Evolutionary conservation across 2,329 filamentous ascomycete species (phyloP), one percentile per base, ranked within the genome.

Genomic region (Penicillium griseofulvum): DNA sequence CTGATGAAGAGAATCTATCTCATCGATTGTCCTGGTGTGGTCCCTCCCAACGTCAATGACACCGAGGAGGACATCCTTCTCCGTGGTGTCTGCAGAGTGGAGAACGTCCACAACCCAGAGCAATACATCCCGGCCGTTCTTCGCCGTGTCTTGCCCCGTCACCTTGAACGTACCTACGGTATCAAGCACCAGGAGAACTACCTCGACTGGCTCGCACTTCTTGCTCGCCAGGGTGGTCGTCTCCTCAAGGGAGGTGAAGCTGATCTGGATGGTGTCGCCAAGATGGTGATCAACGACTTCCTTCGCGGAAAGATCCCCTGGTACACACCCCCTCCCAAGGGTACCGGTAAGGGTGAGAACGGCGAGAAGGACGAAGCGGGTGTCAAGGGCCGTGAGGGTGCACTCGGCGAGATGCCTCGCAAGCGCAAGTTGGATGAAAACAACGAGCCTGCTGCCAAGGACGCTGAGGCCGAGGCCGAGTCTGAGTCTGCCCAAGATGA

Each of bases 241-340:
- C 77, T 99, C 19, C 78, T 97, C 16, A 91, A 91, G 71, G 93
- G 90, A 55, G 94, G 93, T n/a, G 94, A 97, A 72, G 89, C 93
- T 4, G 94, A 99, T 72, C 78, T 97, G 52, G 93, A 97, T 66
- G 91, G 92, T 66, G 91, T 96, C 45, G 94, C 94, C 1, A 96
- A 96, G 75, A 96, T 96, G 86, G 89, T 99, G 0, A 78, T 99
- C 56, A 97, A 96, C 67, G 94, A 99, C 70, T 99, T 97, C 71
- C 84, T 97, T 68, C 81, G 94, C 60, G 94, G 94, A 54, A 97
- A 93, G 76, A 90, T 97, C 26, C 94, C 94, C 1, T 99, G 95
- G 94, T 99, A 91, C 69, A 94, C 90, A 0, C 86, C 91, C 9
- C 87, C 91, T 10, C 91, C 92, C 2, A 76, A 81, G 14, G 69